These are phyloP conservation scores for Lepidium campestre DNA, from an alignment of 441 rosid species.

Conservation along the genomic window DNA sequence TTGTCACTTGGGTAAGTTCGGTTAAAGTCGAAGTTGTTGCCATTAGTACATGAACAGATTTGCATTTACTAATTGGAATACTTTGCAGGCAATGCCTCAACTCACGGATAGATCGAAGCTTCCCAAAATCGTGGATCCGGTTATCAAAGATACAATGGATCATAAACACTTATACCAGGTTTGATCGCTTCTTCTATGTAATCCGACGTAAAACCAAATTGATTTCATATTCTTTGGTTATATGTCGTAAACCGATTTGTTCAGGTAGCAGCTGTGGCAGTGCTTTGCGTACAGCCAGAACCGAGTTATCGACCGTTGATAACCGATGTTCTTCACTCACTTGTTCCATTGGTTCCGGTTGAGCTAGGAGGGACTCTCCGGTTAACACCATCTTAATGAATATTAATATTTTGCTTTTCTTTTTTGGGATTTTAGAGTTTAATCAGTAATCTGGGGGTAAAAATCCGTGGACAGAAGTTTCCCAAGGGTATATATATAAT, in stretches of 20 bases:
- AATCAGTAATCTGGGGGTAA: not conserved
- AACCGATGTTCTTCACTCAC: constrained; percentile 90
- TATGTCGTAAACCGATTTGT: not conserved
- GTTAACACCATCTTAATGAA: constrained; percentile 16
- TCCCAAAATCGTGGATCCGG: constrained; percentile 83
- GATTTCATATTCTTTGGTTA: not conserved
- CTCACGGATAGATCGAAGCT: constrained; percentile 87
- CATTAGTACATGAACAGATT: not conserved
- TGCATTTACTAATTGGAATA: not conserved
- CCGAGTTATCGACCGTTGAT: constrained; percentile 89
- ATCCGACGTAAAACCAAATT: not conserved
- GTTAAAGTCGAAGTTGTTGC: not conserved
- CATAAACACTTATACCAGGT: constrained; percentile 93
- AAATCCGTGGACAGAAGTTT: not conserved
- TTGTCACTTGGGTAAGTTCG: constrained; percentile 85
- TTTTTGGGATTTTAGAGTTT: not conserved
- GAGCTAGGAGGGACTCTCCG: constrained; percentile 91
- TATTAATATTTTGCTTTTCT: not conserved
- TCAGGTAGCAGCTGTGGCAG: constrained; percentile 98
- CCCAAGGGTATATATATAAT: not conserved
- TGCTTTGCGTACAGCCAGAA: constrained; percentile 90
- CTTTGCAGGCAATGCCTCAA: constrained; percentile 93
- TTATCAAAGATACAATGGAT: constrained; percentile 67
- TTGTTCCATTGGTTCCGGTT: constrained; percentile 68
- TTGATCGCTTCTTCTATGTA: not conserved